Base-by-base conservation (phyloP, 495 filamentous ascomycete species). In the Entonaema liquescens region DNA sequence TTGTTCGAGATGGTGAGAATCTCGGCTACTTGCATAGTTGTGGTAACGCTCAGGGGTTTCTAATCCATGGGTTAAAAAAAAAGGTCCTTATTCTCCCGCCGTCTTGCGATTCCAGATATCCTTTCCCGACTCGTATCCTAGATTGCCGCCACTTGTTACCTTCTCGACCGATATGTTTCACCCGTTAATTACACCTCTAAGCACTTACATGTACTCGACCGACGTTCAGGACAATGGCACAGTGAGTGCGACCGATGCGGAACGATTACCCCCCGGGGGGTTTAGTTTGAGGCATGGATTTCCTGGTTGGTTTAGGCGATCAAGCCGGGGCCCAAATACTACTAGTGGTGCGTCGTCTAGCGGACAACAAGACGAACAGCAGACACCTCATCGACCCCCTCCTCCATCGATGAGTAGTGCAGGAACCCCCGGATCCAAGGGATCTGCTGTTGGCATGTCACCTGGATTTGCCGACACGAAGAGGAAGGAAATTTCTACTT, bases 91-190 rank as follows among this genome's bases (percentile, higher is more conserved):
- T 81, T 86, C 92, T 31, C 88, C 90, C 33, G 93, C 94, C 26
- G 87, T 97, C 60, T 87, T 99, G 64, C 92, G 94, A 61, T 97
- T 98, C 82, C 89, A 92, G 67, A 89, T 99, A 70, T 89, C 89
- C 56, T 98, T 98, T 76, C 93, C 95, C 8, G 81, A 90, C 68
- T 83, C 84, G 26, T 98, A 97, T 75, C 95, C 95, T 4, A 79
- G 83, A 33, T 80, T 90, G 7, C 92, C 95, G 42, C 95, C 95
- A 5, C 83, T 93, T 4, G 89, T 99, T 54, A 94, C 89, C 42
- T 97, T 99, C 77, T 83, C 87, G 28, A 95, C 91, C 47, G 95
- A 98, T 71, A 89, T 98, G 58, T 99, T 97, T 78, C 95, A 99
- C 79, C 95, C 95, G 12, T 85, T 99, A 26, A 89, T 98, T 73